Evolutionary conservation across 2,329 filamentous ascomycete genomes (phyloP), one percentile per base, ranked within the genome.

Genomic region (Xylariomycetidae sp.): DNA sequence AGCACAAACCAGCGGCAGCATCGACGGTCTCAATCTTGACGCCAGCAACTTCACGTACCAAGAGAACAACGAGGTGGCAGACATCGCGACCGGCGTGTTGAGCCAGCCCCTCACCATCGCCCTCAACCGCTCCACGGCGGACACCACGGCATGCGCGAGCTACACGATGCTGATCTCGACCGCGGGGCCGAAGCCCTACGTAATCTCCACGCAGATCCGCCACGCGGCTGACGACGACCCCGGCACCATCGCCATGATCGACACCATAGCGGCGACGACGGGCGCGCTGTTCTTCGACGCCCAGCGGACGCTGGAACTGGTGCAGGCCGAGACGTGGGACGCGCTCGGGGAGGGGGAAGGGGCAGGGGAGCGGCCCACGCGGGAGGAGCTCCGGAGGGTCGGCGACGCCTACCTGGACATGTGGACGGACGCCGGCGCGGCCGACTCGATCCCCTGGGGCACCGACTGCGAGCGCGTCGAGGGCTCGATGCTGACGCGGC

Each of bases 221-320:
- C 57, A 61, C 33, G 34, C 36, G 4, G 42, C 31, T 6, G 37
- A 44, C 9, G 48, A 52, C 31, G 48, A 52, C 31, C 44, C 50
- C 1, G 30, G 38, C 6, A 38, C 37, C 5, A 60, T 59, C 28
- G 36, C 54, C 1, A 25, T 48, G 23, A 54, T 62, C 29, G 57
- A 61, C 40, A 60, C 50, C 11, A 56, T 60, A 30, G 56, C 53
- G 1, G 57, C 58, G 13, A 61, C 58, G 4, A 59, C 56, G 6
- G 58, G 57, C 3, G 48, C 50, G n/a, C 50, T 60, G 3, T 61
- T 61, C 46, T 62, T 61, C 48, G 50, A 62, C 34, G 57, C 59
- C 5, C 34, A 33, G 31, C 45, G 54, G 35, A 62, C 59, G 12
- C 50, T 61, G 8, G 40, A 31, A 4, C 55, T 55, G 27, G 48